A percentile compares a stretch with the other conserved stretches of the same genome.
phyloP scores from a whole-genome alignment of 1,284 basidiomycete species.

The Naganishia liquefaciens region DNA sequence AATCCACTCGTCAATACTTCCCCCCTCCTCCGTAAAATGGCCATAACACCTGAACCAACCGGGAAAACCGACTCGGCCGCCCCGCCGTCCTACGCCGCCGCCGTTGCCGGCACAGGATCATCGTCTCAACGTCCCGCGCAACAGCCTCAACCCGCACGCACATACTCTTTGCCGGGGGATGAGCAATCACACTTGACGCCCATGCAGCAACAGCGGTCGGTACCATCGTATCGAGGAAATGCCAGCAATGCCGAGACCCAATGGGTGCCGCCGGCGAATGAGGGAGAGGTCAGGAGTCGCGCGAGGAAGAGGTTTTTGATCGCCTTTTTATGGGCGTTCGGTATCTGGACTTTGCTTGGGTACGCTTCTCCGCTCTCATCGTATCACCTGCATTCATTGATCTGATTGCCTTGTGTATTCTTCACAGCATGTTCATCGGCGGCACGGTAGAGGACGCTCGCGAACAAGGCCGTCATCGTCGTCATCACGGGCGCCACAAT shows the following conservation, averaged over 20 bases:
- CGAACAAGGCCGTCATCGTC: constrained; percentile 8
- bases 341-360: constrained; percentile 21
- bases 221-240: neutral
- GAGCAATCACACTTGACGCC: neutral
- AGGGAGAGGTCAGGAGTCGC: constrained; percentile 11
- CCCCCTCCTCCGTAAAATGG: neutral
- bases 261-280: constrained; percentile 23
- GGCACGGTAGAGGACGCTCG: constrained; percentile 28
- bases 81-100: constrained; percentile 20
- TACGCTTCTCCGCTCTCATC: neutral
- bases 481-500: constrained; percentile 11
- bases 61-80: constrained; percentile 16
- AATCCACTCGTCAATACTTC: neutral
- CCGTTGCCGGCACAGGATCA: constrained; percentile 7
- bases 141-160: constrained; percentile 5
- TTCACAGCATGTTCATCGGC: constrained; percentile 19
- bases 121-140: constrained; percentile 1
- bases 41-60: constrained; percentile 12
- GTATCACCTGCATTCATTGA: neutral
- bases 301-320: constrained; percentile 30
- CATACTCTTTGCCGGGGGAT: constrained; percentile 8
- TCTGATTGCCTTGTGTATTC: neutral
- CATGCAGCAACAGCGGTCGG: neutral
- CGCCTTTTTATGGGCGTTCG: constrained; percentile 27
- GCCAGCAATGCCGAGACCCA: constrained; percentile 1